Evolutionary conservation across 345 rosid species (phyloP), one percentile per base, ranked within the genome.

Genomic region (Triadica sebifera): DNA sequence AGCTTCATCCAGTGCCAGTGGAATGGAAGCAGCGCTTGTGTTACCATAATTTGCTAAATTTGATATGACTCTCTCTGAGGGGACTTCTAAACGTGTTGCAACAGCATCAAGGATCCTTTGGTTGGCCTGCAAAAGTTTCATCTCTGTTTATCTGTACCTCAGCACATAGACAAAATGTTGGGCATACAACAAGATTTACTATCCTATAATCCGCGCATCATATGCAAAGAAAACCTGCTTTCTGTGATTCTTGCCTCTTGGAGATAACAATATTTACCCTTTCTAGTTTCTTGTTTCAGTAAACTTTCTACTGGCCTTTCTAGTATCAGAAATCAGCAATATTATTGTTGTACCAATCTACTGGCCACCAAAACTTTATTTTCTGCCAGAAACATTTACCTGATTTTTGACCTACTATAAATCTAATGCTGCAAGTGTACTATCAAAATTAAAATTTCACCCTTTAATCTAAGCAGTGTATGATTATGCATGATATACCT

Each of bases 101-200:
- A 93, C 98, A 38, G 94, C 86, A 80, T 91, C 99, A 37, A 95
- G 83, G 84, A 95, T 95, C 89, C 97, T 90, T 82, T 91, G 95
- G 78, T 95, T 95, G 43, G 99, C 99, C 99, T 95, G 88, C 89
- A 90, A 58, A 71, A 72, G 4, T 50, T 29, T 53, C 29, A 65
- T 24, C 69, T 49, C 1, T n/a, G 45, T 67, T 57, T 49, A 20
- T 3, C 17, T 37, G 17, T 37, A 12, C 50, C 20, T 50, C 9
- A 29, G 34, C 2, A 29, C 34, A 29, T 29, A 2, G 34, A 29
- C 34, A 29, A 29, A 29, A 29, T 29, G 2, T 29, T 29, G 1
- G 34, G 34, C 34, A 29, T 1, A 29, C 34, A 29, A 29, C 34
- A 29, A 2, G 34, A 29, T 29, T 29, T 29, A 29, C 34, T 29